Conservation (phyloP, 2,329 filamentous ascomycete genomes). For the Fusarium hostae region DNA sequence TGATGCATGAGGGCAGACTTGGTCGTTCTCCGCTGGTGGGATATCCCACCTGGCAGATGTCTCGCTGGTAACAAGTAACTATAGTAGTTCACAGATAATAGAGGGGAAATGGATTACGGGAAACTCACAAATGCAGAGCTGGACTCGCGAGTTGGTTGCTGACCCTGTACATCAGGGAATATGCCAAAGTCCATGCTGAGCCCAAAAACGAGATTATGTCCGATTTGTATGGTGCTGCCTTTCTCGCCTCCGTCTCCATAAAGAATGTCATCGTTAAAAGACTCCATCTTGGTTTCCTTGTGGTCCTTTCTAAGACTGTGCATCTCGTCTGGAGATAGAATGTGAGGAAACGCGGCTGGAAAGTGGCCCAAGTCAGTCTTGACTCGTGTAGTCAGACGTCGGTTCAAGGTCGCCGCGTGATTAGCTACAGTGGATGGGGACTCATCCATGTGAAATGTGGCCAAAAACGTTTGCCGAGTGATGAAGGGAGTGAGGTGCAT, state of each 20-base stretch:
- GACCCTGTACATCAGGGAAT: not conserved
- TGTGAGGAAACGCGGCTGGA: not conserved
- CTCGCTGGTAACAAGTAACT: not conserved
- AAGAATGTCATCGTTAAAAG: not conserved
- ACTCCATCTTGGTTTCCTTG: not conserved
- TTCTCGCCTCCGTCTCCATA: not conserved
- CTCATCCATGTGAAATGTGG: not conserved
- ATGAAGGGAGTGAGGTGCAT: not conserved
- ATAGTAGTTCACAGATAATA: not conserved
- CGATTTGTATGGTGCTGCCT: not conserved
- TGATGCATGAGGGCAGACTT: not conserved
- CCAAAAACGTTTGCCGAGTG: rapidly evolving
- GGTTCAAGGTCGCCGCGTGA: not conserved
- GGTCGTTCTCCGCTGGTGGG: not conserved
- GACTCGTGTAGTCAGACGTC: not conserved
- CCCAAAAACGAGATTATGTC: not conserved
- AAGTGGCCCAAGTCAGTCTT: not conserved
- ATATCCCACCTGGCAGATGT: not conserved
- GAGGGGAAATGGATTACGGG: rapidly evolving
- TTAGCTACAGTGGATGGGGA: rapidly evolving
- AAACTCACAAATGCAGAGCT: not conserved
- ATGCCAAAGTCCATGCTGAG: not conserved
- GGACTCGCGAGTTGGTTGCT: not conserved
- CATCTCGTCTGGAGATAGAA: not conserved
- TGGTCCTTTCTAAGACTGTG: not conserved